phyloP scores from a whole-genome alignment of 148 eudicot species.

The Vaccinium myrtillus region DNA sequence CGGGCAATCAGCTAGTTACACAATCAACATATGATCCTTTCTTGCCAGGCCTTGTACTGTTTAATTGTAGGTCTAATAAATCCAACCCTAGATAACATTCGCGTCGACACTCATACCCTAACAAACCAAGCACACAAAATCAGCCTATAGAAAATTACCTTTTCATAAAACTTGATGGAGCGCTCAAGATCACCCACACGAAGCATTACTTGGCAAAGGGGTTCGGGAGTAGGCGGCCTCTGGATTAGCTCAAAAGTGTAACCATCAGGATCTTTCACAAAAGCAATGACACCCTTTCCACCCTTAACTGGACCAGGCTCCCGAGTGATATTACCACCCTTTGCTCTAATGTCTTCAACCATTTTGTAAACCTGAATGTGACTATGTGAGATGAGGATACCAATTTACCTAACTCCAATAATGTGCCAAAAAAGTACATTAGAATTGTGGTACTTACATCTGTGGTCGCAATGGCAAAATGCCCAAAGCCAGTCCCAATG shows the following conservation, averaged over 20 bases:
- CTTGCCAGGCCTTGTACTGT: not conserved
- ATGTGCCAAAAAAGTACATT: not conserved
- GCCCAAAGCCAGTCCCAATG: constrained; percentile 96
- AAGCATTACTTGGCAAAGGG: constrained; percentile 96
- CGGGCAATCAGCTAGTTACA: not conserved
- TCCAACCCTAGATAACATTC: not conserved
- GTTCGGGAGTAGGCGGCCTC: constrained; percentile 80
- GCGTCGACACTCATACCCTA: not conserved
- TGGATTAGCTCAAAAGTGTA: constrained; percentile 83
- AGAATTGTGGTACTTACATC: constrained; percentile 61
- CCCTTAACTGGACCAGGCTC: constrained; percentile 99
- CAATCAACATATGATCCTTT: not conserved
- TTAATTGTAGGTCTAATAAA: not conserved
- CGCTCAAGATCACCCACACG: constrained; percentile 97
- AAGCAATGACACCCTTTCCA: constrained; percentile 74
- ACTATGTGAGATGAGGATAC: not conserved
- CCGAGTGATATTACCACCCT: constrained; percentile 74
- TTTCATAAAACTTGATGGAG: constrained; percentile 89
- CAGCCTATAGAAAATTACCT: constrained; percentile 38
- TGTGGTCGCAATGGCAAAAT: constrained; percentile 85
- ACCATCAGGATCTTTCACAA: constrained; percentile 97
- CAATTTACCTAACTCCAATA: not conserved
- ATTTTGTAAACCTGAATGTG: constrained; percentile 78
- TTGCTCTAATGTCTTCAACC: constrained; percentile 66
- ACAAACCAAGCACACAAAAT: not conserved